phyloP scores from a whole-genome alignment of 345 rosid species.

The Cardiospermum halicacabum region DNA sequence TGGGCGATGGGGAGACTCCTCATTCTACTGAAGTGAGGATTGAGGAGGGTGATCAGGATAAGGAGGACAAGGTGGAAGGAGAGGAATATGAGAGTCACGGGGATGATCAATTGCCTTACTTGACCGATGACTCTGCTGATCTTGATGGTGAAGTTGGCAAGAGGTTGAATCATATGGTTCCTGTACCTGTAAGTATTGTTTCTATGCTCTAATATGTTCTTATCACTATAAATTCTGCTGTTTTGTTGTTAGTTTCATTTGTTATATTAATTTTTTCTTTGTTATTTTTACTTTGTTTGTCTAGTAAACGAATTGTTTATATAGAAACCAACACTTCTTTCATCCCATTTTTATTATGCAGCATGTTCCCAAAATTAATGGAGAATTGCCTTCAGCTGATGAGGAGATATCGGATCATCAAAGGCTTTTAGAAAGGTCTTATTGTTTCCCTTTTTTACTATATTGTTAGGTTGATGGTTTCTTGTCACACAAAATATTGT shows the following conservation, averaged over 20 bases:
- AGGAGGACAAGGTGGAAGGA: constrained; percentile 22
- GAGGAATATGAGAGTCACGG: constrained; percentile 12
- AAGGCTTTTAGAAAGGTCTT: constrained; percentile 56
- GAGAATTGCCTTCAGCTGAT: constrained; percentile 52
- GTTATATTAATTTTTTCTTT: neutral
- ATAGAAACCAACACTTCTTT: neutral
- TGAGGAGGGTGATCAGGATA: constrained; percentile 7
- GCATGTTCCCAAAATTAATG: constrained; percentile 68
- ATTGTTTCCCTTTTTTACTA: neutral
- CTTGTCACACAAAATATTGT: neutral
- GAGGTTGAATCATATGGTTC: constrained; percentile 65
- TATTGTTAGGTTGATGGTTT: neutral
- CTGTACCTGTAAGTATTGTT: constrained; percentile 56
- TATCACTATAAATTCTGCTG: no score
- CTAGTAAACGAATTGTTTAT: neutral
- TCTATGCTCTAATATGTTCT: neutral
- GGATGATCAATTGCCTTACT: constrained; percentile 31
- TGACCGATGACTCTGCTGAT: constrained; percentile 51
- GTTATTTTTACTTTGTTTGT: neutral
- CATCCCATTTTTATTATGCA: constrained; percentile 22
- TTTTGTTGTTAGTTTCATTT: neutral
- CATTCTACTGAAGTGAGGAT: neutral
- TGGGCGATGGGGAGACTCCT: constrained; percentile 15
- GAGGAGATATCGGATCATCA: constrained; percentile 64
- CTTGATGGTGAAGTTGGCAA: constrained; percentile 70